phyloP scores from a whole-genome alignment of 805 yeast species.

The Helenozyma baotianmanensis region DNA sequence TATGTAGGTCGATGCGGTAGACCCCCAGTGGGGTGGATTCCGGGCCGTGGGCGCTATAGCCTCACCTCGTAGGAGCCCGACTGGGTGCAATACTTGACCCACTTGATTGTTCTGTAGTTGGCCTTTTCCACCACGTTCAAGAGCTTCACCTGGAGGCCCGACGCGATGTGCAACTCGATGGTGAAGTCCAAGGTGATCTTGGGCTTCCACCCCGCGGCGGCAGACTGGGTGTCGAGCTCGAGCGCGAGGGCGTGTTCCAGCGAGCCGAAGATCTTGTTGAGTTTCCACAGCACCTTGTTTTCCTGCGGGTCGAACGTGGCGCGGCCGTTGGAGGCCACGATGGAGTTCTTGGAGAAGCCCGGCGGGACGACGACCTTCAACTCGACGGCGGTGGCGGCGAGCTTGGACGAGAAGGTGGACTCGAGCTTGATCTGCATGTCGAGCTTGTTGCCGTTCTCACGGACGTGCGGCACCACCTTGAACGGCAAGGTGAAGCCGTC shows the following conservation, averaged over 20 bases:
- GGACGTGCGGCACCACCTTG: slow-evolving; percentile 53
- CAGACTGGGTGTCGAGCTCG: slow-evolving; percentile 22
- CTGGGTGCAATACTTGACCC: slow-evolving; percentile 76
- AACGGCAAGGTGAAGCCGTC: slow-evolving; percentile 66
- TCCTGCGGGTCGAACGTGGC: slow-evolving; percentile 66
- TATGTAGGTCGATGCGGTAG: background rate
- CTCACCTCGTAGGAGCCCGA: slow-evolving; percentile 83
- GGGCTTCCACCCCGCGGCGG: slow-evolving; percentile 55
- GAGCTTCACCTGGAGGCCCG: slow-evolving; percentile 71
- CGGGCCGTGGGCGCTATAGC: too few relatives aligned
- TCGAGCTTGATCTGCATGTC: slow-evolving; percentile 58
- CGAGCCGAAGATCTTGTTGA: slow-evolving; percentile 63
- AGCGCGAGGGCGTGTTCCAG: slow-evolving; percentile 59
- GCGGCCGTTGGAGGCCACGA: slow-evolving; percentile 56
- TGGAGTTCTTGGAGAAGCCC: slow-evolving; percentile 22
- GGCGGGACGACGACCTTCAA: slow-evolving; percentile 66
- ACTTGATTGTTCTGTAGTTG: slow-evolving; percentile 70
- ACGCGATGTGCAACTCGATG: slow-evolving; percentile 68
- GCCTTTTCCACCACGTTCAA: slow-evolving; percentile 58
- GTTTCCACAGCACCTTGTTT: slow-evolving; percentile 62
- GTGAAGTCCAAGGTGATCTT: slow-evolving; percentile 69
- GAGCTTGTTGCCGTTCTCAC: slow-evolving; percentile 39
- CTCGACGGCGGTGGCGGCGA: slow-evolving; percentile 59
- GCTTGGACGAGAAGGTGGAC: slow-evolving; percentile 55
- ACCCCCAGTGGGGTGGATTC: background rate